Percentiles rank a stretch among this genome's conserved stretches.
Conservation (phyloP, 768 basidiomycete species). For the Suillus occidentalis region DNA sequence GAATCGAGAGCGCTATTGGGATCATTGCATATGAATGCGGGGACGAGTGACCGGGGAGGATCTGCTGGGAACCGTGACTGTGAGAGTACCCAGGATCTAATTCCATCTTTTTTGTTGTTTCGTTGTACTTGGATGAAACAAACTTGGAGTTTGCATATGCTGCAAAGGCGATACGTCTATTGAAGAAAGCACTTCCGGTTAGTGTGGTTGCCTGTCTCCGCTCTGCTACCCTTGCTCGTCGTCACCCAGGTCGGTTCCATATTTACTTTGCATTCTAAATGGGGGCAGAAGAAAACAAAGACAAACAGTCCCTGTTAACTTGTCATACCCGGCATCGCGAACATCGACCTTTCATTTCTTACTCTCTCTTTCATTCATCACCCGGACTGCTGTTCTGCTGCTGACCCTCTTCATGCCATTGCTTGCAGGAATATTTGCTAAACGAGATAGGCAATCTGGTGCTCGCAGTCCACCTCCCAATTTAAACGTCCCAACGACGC, state of each 20-base stretch:
- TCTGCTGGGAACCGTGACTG: neutral
- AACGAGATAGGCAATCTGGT: constrained; percentile 18
- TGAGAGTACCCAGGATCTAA: neutral
- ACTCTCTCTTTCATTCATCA: constrained; percentile 11
- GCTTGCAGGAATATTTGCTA: constrained; percentile 30
- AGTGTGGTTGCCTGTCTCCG: neutral
- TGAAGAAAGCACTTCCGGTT: no score
- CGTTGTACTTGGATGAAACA: neutral
- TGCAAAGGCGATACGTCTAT: neutral
- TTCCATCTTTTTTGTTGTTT: neutral
- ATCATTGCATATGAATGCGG: neutral
- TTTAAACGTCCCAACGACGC: neutral
- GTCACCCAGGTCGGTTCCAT: neutral
- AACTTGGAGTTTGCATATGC: neutral
- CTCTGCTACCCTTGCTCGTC: neutral
- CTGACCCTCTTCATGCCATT: constrained; percentile 26
- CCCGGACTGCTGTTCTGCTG: constrained; percentile 10
- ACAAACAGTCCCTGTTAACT: constrained; percentile 2
- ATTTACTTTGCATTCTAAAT: neutral
- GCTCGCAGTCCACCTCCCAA: constrained; percentile 7
- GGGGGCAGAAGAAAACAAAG: neutral
- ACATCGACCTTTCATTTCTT: constrained; percentile 17
- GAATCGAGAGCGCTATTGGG: neutral
- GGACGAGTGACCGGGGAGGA: neutral
- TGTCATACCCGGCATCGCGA: neutral